Evolutionary conservation across 345 rosid genomes (phyloP), one percentile per base, ranked within the genome.

Genomic region (Corchorus capsularis): DNA sequence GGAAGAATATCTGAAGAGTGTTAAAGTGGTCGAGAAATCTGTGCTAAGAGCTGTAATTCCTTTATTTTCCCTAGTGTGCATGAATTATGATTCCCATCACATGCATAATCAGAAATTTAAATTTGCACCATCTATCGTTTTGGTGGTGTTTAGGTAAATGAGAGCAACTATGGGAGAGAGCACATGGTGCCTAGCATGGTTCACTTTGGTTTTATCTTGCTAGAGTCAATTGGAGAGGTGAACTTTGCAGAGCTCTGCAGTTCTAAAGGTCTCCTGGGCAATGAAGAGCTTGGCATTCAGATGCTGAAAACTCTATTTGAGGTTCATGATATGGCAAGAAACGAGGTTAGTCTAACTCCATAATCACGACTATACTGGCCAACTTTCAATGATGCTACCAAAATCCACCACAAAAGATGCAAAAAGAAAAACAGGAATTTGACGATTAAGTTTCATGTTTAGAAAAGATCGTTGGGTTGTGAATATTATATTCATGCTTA

Each of bases 291-390:
- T 66, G 86, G 94, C 59, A 74, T 89, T 80, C 91, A 87, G 86
- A 86, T 93, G 77, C 83, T 93, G 75, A 88, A 87, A 82, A 86
- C 83, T 41, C 81, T 93, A 71, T 93, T 91, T 81, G 93, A 93
- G 84, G 83, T 83, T 79, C 92, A 93, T 83, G 96, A 89, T 77
- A 89, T 93, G 94, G 85, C 96, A 75, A 88, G 97, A 81, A 93
- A 83, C 66, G 96, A 93, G 97, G 97, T 93, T 74, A 6, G 81
- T 79, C 56, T 56, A 49, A 32, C 77, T 63, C 41, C 69, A 62
- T 5, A 53, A 71, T 43, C 67, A 41, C 2, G 7, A 45, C 22
- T 57, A 22, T 6, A 55, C 43, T 45, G 2, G 0, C 41, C 27
- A 57, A 43, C 20, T 59, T 41, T 59, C 34, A 5, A 50, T 16